Conservation (phyloP, 2,329 filamentous ascomycete species). For the Pseudogymnoascus sp. region DNA sequence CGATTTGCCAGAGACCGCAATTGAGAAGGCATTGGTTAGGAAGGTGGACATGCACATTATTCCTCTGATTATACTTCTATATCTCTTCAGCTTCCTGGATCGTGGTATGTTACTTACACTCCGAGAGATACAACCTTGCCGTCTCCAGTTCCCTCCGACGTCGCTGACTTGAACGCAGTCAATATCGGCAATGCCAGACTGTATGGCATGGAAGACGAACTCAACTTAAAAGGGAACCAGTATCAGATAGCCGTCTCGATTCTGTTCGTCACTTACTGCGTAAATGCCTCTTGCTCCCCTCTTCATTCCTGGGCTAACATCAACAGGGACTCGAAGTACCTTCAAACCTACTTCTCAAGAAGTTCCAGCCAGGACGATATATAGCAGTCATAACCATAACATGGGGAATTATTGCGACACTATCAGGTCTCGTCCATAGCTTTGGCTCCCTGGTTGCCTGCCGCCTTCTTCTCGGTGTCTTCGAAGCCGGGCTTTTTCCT, state of each 20-base stretch:
- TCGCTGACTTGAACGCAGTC: conserved; percentile 38
- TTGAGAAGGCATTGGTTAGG: conserved; percentile 23
- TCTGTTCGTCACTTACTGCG: conserved; percentile 46
- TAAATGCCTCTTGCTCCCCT: conserved; percentile 25
- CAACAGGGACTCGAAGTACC: conserved; percentile 38
- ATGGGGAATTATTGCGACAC: conserved; percentile 47
- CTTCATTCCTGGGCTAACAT: neutral
- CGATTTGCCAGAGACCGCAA: neutral
- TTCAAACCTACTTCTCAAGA: conserved; percentile 42
- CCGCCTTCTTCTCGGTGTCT: conserved; percentile 49
- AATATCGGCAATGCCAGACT: conserved; percentile 56
- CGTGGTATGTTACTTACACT: conserved; percentile 39
- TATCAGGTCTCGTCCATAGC: conserved; percentile 48
- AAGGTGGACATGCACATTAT: conserved; percentile 61
- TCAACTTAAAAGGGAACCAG: conserved; percentile 46
- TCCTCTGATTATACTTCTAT: conserved; percentile 62
- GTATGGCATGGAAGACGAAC: conserved; percentile 52
- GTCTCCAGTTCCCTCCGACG: conserved; percentile 4
- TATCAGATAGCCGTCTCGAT: conserved; percentile 51
- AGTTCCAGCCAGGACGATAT: conserved; percentile 40
- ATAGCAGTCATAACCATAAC: conserved; percentile 42
- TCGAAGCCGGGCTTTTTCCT: conserved; percentile 56
- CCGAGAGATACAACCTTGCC: conserved; percentile 25
- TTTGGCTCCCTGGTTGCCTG: conserved; percentile 49
- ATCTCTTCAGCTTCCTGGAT: conserved; percentile 72